Conservation (phyloP, 768 basidiomycete genomes). For the Boletus insuetus region DNA sequence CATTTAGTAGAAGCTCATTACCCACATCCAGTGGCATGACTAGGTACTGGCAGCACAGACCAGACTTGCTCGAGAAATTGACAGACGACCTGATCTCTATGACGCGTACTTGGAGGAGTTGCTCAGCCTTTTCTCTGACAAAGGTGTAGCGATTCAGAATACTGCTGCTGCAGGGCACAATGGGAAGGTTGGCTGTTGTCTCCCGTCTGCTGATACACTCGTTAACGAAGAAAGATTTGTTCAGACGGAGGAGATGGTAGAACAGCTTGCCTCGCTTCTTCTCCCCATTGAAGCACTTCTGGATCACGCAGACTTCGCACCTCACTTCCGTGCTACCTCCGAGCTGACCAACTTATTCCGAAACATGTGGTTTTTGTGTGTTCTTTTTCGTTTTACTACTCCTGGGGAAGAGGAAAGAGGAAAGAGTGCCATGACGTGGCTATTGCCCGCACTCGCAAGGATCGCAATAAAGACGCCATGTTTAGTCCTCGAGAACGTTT, state of each 20-base stretch:
- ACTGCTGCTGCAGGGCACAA: constrained; percentile 62
- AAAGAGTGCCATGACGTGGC: constrained; percentile 72
- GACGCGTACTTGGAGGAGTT: constrained; percentile 81
- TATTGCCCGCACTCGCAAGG: constrained; percentile 67
- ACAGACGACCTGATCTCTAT: constrained; percentile 72
- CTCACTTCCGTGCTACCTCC: constrained; percentile 51
- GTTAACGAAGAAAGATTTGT: constrained; percentile 1
- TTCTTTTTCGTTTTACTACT: constrained; percentile 76
- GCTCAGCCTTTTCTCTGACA: constrained; percentile 83
- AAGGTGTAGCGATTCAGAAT: constrained; percentile 88
- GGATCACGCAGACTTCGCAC: constrained; percentile 63
- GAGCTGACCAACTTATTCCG: constrained; percentile 78
- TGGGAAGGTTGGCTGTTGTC: constrained; percentile 50
- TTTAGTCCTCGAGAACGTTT: constrained; percentile 76
- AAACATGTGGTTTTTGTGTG: constrained; percentile 92
- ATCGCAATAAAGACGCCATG: constrained; percentile 87
- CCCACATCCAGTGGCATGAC: neutral
- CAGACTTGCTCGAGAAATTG: constrained; percentile 76
- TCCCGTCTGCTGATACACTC: constrained; percentile 1
- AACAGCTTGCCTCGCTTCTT: constrained; percentile 82
- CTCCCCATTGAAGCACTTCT: constrained; percentile 90
- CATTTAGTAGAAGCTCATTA: neutral
- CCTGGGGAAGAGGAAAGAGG: constrained; percentile 42
- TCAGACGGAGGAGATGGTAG: constrained; percentile 79
- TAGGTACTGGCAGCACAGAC: constrained; percentile 91